phyloP scores from a whole-genome alignment of 108 stramenopile genomes.

The Conticribra guillardii region DNA sequence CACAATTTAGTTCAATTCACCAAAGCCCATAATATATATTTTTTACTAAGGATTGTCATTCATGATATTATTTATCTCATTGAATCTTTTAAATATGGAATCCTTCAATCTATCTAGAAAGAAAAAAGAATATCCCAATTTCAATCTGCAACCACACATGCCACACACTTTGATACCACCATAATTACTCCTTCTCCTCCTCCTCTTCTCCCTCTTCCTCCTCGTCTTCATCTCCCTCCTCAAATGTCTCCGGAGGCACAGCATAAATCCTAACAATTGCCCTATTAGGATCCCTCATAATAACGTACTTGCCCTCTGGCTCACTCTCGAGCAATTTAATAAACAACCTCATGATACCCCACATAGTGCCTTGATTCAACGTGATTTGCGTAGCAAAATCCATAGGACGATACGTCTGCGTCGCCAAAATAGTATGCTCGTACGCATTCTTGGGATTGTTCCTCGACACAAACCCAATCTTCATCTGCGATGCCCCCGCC shows the following conservation, averaged over 20 bases:
- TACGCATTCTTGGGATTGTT: slow-evolving; percentile 85
- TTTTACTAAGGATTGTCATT: no score
- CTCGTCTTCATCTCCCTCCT: slow-evolving; percentile 86
- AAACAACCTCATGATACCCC: slow-evolving; percentile 98
- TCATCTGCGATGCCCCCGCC: slow-evolving; percentile 97
- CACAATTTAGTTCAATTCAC: no score
- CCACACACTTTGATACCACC: no score
- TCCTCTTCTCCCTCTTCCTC: slow-evolving; percentile 44
- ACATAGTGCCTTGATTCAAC: slow-evolving; percentile 92
- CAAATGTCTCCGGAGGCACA: slow-evolving; percentile 92
- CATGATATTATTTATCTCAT: no score
- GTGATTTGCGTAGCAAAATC: slow-evolving; percentile 98
- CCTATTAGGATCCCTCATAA: slow-evolving; percentile 97
- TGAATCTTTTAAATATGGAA: no score
- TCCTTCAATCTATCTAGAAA: no score
- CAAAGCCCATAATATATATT: no score
- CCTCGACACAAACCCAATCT: slow-evolving; percentile 95
- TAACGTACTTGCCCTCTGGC: slow-evolving; percentile 96
- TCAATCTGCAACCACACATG: no score
- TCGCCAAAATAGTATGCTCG: slow-evolving; percentile 92
- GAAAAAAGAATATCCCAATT: no score
- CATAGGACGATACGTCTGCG: slow-evolving; percentile 95
- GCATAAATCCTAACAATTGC: slow-evolving; percentile 91
- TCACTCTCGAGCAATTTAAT: slow-evolving; percentile 86
- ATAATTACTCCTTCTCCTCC: slow-evolving; percentile 31